Conservation (phyloP, 768 basidiomycete genomes). For the Termitomyces sp. region DNA sequence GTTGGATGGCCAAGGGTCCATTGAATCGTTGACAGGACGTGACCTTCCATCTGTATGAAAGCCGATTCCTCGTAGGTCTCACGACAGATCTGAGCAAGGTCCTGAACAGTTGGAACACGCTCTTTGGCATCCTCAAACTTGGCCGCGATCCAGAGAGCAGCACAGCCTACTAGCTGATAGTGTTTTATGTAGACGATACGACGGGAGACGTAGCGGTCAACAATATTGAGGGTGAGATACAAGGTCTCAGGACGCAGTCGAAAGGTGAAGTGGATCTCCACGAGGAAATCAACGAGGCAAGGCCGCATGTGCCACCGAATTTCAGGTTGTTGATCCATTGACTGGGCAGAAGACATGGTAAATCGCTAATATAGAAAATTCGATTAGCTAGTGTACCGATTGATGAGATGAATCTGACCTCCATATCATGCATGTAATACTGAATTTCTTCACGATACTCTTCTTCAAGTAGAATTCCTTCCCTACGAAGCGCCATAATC, state of each 20-base stretch:
- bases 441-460: conserved; percentile 94
- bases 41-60: conserved; percentile 99
- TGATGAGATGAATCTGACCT: conserved; percentile 56
- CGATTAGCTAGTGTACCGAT: conserved; percentile 15
- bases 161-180: conserved; percentile 98
- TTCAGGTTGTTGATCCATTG: conserved; percentile 99
- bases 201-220: conserved; percentile 98
- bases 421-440: conserved; percentile 96
- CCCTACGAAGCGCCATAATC: conserved; percentile 61
- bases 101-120: conserved; percentile 92
- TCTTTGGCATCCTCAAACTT: conserved; percentile 99
- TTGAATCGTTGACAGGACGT: conserved; percentile 92
- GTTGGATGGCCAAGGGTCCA: conserved; percentile 98
- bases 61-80: conserved; percentile 96
- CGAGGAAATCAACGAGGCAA: conserved; percentile 96
- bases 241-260: conserved; percentile 97
- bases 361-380: conserved; percentile 34
- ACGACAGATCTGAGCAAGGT: conserved; percentile 92
- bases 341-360: conserved; percentile 89
- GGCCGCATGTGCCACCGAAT: conserved; percentile 99
- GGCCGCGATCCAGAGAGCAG: conserved; percentile 97
- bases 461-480: conserved; percentile 82
- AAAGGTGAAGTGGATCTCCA: conserved; percentile 98
- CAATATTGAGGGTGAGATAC: conserved; percentile 97
- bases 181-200: conserved; percentile 99